Evolutionary conservation across 352 stramenopile species (phyloP).

Genomic region (Phytopythium aichiense): DNA sequence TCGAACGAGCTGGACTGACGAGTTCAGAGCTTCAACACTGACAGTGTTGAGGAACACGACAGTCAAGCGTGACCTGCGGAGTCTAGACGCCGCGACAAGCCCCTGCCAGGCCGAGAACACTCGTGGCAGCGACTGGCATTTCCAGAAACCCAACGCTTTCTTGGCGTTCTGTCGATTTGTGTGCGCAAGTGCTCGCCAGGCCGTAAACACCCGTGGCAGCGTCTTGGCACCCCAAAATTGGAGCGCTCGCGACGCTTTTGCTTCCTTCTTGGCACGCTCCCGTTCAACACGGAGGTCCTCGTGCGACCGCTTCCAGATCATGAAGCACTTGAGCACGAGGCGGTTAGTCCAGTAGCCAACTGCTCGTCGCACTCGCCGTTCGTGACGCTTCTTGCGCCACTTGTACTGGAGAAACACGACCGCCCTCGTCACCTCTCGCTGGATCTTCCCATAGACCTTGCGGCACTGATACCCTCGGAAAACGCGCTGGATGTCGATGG

Average conservation of each 20-base stretch:
- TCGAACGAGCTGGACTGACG: constrained; percentile 29
- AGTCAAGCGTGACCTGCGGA: constrained; percentile 30
- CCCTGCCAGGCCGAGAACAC: constrained; percentile 49
- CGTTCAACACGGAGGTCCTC: constrained; percentile 13
- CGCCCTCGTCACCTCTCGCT: constrained; percentile 24
- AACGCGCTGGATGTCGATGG: constrained; percentile 57
- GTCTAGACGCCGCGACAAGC: constrained; percentile 22
- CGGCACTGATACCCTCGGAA: constrained; percentile 39
- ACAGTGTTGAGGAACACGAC: constrained; percentile 63
- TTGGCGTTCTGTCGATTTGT: constrained; percentile 38
- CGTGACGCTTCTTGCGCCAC: constrained; percentile 44
- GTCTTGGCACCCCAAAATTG: constrained; percentile 58
- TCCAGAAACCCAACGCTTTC: constrained; percentile 67
- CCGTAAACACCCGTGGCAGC: constrained; percentile 36
- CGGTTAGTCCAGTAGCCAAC: constrained; percentile 62
- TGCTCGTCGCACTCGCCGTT: constrained; percentile 45
- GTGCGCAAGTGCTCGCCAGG: constrained; percentile 39
- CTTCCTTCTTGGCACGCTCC: constrained; percentile 20
- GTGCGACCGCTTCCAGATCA: constrained; percentile 35
- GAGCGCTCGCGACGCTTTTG: constrained; percentile 45
- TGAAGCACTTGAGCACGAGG: constrained; percentile 45
- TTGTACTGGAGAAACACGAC: constrained; percentile 56
- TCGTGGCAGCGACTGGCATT: constrained; percentile 54
- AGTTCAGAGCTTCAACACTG: constrained; percentile 70
- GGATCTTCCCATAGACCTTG: constrained; percentile 34